Base-by-base conservation (phyloP, 345 rosid genomes). In the Tarenaya hassleriana region DNA sequence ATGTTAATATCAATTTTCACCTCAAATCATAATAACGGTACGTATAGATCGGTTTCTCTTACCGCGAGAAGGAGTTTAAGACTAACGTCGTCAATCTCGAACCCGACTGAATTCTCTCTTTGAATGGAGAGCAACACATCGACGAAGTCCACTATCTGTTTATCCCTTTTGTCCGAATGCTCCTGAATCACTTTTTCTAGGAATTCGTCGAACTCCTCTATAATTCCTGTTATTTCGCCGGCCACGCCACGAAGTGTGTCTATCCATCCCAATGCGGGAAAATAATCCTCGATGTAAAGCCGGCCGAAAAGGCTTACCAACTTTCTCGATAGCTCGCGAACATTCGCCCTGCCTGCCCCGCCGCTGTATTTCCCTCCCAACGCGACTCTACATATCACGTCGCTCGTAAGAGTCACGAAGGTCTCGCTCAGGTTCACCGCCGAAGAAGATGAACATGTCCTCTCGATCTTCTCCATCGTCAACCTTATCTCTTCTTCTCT, bases 1-100 rank as follows among this genome's bases (percentile, higher is more conserved):
- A n/a, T n/a, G n/a, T n/a, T n/a, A n/a, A n/a, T n/a, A n/a, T n/a
- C n/a, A n/a, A n/a, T n/a, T n/a, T n/a, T n/a, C n/a, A n/a, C n/a
- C n/a, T n/a, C n/a, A n/a, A n/a, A n/a, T n/a, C n/a, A n/a, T n/a
- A n/a, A n/a, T n/a, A n/a, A n/a, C n/a, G n/a, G n/a, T n/a, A n/a
- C n/a, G n/a, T n/a, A n/a, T n/a, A n/a, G n/a, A n/a, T n/a, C n/a
- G n/a, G n/a, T n/a, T n/a, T 31, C 3, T 15, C 33, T 50, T 73
- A 78, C 84, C 81, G 75, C 40, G 45, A 77, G 18, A 16, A 80
- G 11, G 41, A 76, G 78, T 45, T 76, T 80, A 1, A 80, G 48
- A 64, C 56, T 54, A 4, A 13, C 35, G 34, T 44, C 55, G 8
- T 63, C 74, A 12, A 72, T 29, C 15, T 67, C 42, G 18, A 70